phyloP scores from a whole-genome alignment of 805 yeast species.

The Komagataella pseudopastoris region DNA sequence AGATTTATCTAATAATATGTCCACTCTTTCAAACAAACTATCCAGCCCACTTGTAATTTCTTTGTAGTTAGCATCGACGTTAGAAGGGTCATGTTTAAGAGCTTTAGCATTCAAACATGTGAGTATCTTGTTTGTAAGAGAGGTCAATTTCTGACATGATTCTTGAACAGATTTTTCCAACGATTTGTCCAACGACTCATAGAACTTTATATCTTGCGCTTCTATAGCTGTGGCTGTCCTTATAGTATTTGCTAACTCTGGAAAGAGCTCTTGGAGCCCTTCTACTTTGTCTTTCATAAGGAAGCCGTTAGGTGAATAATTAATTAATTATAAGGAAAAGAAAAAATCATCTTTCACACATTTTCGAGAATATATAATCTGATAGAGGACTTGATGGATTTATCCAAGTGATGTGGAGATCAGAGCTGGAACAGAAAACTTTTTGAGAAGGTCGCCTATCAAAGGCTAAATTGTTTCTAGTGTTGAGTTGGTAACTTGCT shows the following conservation, averaged over 20 bases:
- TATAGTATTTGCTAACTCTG: slow-evolving; percentile 40
- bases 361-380: background rate
- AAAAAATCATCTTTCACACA: background rate
- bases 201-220: slow-evolving; percentile 71
- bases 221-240: slow-evolving; percentile 59
- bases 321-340: background rate
- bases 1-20: slow-evolving; percentile 44
- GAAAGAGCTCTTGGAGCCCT: slow-evolving; percentile 7
- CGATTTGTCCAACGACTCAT: slow-evolving; percentile 50
- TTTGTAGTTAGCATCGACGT: slow-evolving; percentile 22
- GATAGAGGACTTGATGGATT: background rate
- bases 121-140: slow-evolving; percentile 12
- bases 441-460: no score
- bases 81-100: slow-evolving; percentile 9
- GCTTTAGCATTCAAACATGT: slow-evolving; percentile 9
- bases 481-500: no score
- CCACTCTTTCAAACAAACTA: slow-evolving; percentile 61
- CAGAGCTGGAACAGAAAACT: no score
- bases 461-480: no score
- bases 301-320: background rate
- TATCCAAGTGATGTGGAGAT: no score
- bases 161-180: slow-evolving; percentile 31
- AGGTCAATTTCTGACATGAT: slow-evolving; percentile 16
- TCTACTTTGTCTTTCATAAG: background rate
- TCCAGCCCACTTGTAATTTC: slow-evolving; percentile 56